phyloP scores from a whole-genome alignment of 768 basidiomycete species.

The Strobilomyces dryophilus region DNA sequence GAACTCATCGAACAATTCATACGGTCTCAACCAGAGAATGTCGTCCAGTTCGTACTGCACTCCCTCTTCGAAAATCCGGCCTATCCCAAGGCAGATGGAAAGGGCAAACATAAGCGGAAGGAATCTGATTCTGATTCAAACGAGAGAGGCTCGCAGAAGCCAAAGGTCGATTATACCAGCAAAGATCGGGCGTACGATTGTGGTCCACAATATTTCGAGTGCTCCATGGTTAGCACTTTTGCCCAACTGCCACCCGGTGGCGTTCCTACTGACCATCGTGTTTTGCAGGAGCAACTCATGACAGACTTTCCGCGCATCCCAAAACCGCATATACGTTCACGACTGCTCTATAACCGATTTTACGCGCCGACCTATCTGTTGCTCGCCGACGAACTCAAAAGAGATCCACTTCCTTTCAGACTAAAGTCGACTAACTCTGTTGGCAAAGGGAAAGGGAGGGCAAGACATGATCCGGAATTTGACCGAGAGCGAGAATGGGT shows the following conservation, averaged over 20 bases:
- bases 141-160: conserved; percentile 31
- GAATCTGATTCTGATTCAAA: conserved; percentile 25
- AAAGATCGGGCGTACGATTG: conserved; percentile 41
- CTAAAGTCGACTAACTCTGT: conserved; percentile 33
- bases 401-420: conserved; percentile 33
- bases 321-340: conserved; percentile 47
- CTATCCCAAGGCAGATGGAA: conserved; percentile 54
- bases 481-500: conserved; percentile 46
- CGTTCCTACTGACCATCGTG: background rate
- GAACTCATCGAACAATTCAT: conserved; percentile 45
- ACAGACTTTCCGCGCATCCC: conserved; percentile 57
- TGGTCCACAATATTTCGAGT: conserved; percentile 44
- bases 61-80: conserved; percentile 55
- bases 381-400: conserved; percentile 37
- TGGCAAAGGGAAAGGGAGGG: conserved; percentile 37
- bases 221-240: conserved; percentile 44
- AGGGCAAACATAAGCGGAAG: conserved; percentile 41
- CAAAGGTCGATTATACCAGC: conserved; percentile 52
- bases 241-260: background rate
- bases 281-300: conserved; percentile 47
- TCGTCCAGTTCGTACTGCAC: conserved; percentile 55
- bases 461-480: conserved; percentile 43
- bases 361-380: conserved; percentile 66
- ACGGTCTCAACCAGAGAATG: conserved; percentile 29
- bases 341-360: conserved; percentile 37